Conservation (phyloP, 345 rosid genomes). For the Ailanthus altissimus region DNA sequence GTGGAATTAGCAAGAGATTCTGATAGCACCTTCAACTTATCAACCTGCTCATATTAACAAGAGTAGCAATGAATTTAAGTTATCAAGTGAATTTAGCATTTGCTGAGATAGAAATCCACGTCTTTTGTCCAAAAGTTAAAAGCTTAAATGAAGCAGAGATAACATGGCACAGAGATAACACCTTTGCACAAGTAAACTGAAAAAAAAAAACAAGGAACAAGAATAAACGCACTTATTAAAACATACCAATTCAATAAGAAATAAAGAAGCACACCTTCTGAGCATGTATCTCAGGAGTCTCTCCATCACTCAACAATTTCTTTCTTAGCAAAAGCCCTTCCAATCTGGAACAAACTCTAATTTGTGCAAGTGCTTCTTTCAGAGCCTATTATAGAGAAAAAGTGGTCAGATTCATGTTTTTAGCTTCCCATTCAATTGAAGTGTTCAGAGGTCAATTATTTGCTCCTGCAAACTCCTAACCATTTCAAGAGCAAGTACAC, state of each 20-base stretch:
- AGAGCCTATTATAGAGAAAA: slow-evolving; percentile 52
- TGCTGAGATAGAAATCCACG: not conserved
- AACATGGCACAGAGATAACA: slow-evolving; percentile 16
- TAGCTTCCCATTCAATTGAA: not conserved
- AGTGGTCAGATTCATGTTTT: slow-evolving; percentile 1
- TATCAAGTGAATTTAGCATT: slow-evolving; percentile 4
- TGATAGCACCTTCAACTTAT: slow-evolving; percentile 85
- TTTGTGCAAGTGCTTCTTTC: slow-evolving; percentile 72
- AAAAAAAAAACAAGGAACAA: slow-evolving; percentile 10
- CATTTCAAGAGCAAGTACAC: not conserved
- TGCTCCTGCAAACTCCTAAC: not conserved
- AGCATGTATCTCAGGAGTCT: slow-evolving; percentile 87
- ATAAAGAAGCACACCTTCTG: slow-evolving; percentile 60
- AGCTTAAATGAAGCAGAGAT: slow-evolving; percentile 10
- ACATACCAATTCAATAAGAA: slow-evolving; percentile 1
- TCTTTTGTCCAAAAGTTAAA: slow-evolving; percentile 17
- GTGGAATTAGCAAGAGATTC: slow-evolving; percentile 85
- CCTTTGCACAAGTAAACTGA: not conserved
- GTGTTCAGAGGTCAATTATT: slow-evolving; percentile 3
- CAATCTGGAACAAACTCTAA: slow-evolving; percentile 73
- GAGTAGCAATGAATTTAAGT: slow-evolving; percentile 11
- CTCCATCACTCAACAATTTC: slow-evolving; percentile 70
- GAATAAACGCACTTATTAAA: not conserved
- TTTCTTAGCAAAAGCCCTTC: slow-evolving; percentile 79
- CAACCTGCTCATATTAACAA: slow-evolving; percentile 56